Conservation (phyloP, 768 basidiomycete species). For the Naganishia antarctica region DNA sequence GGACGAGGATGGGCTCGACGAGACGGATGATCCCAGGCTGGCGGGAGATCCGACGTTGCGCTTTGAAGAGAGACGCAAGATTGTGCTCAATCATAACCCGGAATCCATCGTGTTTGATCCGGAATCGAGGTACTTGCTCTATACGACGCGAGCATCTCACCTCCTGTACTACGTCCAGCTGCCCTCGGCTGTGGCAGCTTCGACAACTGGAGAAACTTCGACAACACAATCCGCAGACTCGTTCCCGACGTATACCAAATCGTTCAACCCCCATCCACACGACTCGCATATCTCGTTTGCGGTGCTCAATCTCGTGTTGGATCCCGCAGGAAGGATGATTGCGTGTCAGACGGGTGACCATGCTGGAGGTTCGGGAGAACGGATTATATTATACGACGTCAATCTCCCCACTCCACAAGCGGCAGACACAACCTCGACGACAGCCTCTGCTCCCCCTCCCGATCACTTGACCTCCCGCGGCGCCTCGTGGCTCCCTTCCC, state of each 20-base stretch:
- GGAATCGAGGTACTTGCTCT: constrained; percentile 36
- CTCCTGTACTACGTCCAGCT: constrained; percentile 35
- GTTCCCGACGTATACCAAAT: constrained; percentile 34
- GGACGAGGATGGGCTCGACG: constrained; percentile 34
- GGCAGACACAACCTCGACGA: neutral
- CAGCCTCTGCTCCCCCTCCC: neutral
- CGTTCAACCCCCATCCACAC: constrained; percentile 46
- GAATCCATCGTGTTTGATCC: constrained; percentile 44
- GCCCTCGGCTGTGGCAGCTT: no score
- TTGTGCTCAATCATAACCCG: constrained; percentile 38
- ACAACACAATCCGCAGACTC: neutral
- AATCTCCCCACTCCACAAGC: constrained; percentile 32
- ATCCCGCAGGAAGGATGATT: constrained; percentile 41
- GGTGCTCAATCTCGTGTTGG: constrained; percentile 42
- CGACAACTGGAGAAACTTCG: no score
- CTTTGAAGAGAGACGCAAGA: constrained; percentile 33
- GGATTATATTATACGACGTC: constrained; percentile 43
- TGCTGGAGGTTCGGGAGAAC: constrained; percentile 41
- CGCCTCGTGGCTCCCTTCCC: neutral
- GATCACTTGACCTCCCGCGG: neutral
- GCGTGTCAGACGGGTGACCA: constrained; percentile 48
- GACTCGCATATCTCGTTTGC: constrained; percentile 47
- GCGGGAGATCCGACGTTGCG: constrained; percentile 39
- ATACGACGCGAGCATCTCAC: constrained; percentile 37
- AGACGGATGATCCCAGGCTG: constrained; percentile 36